Percentiles rank a stretch among this genome's conserved stretches.
Evolutionary conservation across 192 early-diverging fungal genomes (phyloP).

Genomic region (Backusella sp.): DNA sequence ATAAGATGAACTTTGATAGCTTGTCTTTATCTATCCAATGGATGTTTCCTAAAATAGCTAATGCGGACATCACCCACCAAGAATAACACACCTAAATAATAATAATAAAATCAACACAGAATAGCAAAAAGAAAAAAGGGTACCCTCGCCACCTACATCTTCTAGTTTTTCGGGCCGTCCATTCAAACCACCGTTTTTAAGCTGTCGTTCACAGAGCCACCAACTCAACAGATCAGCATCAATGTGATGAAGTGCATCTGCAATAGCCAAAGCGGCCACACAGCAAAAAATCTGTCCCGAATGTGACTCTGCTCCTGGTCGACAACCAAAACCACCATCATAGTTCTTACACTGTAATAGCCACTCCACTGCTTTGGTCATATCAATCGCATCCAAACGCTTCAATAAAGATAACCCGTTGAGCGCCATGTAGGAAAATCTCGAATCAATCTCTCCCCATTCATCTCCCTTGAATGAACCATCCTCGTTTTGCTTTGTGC

Average conservation of each 20-base stretch:
- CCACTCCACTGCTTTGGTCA: slow-evolving; percentile 66
- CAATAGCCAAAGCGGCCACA: slow-evolving; percentile 85
- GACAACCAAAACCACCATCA: slow-evolving; percentile 93
- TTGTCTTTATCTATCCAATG: slow-evolving; percentile 86
- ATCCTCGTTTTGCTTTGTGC: slow-evolving; percentile 53
- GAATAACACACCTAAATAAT: slow-evolving; percentile 85
- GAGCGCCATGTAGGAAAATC: slow-evolving; percentile 88
- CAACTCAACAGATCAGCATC: slow-evolving; percentile 82
- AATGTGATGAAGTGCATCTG: slow-evolving; percentile 71
- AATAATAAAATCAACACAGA: background rate
- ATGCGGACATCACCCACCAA: slow-evolving; percentile 95
- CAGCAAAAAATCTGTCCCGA: slow-evolving; percentile 91
- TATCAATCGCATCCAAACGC: slow-evolving; percentile 62
- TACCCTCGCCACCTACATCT: slow-evolving; percentile 59
- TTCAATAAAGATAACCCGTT: slow-evolving; percentile 77
- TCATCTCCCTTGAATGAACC: slow-evolving; percentile 90
- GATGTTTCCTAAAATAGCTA: slow-evolving; percentile 72
- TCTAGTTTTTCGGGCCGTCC: slow-evolving; percentile 95
- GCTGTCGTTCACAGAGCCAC: slow-evolving; percentile 95
- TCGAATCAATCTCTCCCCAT: slow-evolving; percentile 93
- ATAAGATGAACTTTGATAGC: slow-evolving; percentile 77
- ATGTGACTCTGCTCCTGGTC: slow-evolving; percentile 90
- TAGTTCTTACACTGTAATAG: slow-evolving; percentile 85
- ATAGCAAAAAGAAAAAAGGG: too few relatives aligned
- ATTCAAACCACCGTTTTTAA: slow-evolving; percentile 90